Base-by-base conservation (phyloP, 495 filamentous ascomycete species). In the Aspergillus sparsus region DNA sequence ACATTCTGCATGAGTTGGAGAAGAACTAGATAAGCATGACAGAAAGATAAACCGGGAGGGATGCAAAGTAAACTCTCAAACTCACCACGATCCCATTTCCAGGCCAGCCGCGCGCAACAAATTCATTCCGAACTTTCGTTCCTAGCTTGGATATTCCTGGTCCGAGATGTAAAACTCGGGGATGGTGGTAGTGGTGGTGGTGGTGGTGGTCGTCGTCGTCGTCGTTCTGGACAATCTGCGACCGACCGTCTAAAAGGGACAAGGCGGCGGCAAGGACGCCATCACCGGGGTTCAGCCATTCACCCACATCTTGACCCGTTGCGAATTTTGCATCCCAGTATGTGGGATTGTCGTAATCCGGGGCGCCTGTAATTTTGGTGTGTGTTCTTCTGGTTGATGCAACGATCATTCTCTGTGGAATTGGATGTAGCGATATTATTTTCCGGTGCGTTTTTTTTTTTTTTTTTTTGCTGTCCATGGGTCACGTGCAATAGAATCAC, bases 271-370 rank as follows among this genome's bases (percentile, higher is more conserved):
- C 72, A 10, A 79, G 55, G 11, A 79, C 59, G 10, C 57, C 55
- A 34, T 77, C 69, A 42, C 76, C 76, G 6, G 74, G 47, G 42
- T 79, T 79, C 50, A 79, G 55, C 76, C 76, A 79, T 64, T 79
- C 76, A 15, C 76, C 74, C 8, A 75, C 70, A 69, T 79, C 76
- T 13, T 60, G 66, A 13, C 72, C 72, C n/a, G 66, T 75, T 16
- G 72, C 71, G 41, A 79, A 79, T 42, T 73, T 70, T 1, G 31
- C 49, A 57, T 79, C 69, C 76, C 76, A 79, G 55, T 69, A 79
- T 7, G 53, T 49, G 0, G 73, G 61, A n/a, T 71, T 62, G 53
- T 79, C 74, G 36, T 79, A 79, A 45, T 79, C 74, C 6, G 76
- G 71, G 36, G 74, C 72, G 0, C 73, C 73, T 16, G 59, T 66